A percentile compares a stretch with the other conserved stretches of the same genome.
phyloP scores from a whole-genome alignment of 2,329 filamentous ascomycete genomes.

The Stagonosporopsis rhizophila region DNA sequence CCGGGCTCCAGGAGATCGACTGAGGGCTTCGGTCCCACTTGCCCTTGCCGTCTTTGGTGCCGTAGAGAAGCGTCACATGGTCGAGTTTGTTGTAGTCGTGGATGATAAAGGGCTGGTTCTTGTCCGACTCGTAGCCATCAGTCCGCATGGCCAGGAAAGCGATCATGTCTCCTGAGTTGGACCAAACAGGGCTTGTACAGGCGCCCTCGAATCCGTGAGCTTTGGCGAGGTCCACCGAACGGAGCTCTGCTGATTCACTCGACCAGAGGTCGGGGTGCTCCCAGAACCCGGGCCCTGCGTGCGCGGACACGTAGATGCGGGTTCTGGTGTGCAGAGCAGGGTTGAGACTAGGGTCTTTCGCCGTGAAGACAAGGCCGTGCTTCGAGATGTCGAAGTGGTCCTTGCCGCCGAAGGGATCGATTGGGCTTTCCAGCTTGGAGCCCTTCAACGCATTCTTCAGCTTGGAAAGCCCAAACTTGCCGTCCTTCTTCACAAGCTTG shows the following conservation, averaged over 20 bases:
- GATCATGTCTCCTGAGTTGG: constrained; percentile 71
- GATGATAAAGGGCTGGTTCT: constrained; percentile 70
- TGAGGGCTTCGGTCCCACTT: constrained; percentile 63
- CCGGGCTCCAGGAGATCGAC: constrained; percentile 58
- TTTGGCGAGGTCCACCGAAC: constrained; percentile 60
- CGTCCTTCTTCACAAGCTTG: constrained; percentile 54
- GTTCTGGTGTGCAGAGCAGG: constrained; percentile 80
- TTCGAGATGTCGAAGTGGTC: constrained; percentile 80
- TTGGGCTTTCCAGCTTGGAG: constrained; percentile 68
- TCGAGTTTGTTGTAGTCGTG: constrained; percentile 65
- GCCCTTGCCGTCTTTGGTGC: constrained; percentile 68
- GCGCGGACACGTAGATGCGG: constrained; percentile 73
- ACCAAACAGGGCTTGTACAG: constrained; percentile 72
- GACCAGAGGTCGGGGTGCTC: constrained; percentile 22
- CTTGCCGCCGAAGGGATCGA: constrained; percentile 78
- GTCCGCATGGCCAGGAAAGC: constrained; percentile 82
- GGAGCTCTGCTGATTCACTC: constrained; percentile 46
- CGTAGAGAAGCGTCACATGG: constrained; percentile 59
- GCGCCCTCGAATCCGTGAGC: constrained; percentile 70
- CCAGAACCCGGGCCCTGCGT: constrained; percentile 66
- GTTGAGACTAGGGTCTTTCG: constrained; percentile 75
- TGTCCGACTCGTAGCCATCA: constrained; percentile 82
- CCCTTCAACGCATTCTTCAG: constrained; percentile 71
- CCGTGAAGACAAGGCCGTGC: constrained; percentile 73
- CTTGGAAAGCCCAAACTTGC: constrained; percentile 49